Percentiles rank a stretch among this genome's conserved stretches.
Conservation (phyloP, 169 alveolate genomes). For the Plasmodium inui region DNA sequence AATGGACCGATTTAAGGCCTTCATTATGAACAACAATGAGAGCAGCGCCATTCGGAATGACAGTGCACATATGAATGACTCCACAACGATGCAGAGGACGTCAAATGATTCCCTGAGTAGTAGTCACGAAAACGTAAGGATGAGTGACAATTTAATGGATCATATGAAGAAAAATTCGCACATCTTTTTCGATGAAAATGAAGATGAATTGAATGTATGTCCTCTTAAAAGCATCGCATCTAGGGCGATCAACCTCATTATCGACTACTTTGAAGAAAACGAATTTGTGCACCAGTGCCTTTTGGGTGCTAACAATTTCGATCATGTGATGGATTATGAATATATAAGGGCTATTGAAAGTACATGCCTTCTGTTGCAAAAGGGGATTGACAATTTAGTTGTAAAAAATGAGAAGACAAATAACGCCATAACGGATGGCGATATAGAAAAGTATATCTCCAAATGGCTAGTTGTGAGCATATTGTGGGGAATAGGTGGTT, state of each 20-base stretch:
- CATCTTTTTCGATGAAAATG: slow-evolving; percentile 58
- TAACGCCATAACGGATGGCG: slow-evolving; percentile 39
- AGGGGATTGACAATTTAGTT: slow-evolving; percentile 73
- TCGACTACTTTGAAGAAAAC: slow-evolving; percentile 75
- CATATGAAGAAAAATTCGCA: slow-evolving; percentile 32
- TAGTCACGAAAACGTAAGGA: background rate
- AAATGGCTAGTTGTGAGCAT: slow-evolving; percentile 89
- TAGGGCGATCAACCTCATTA: slow-evolving; percentile 53
- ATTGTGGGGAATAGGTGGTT: slow-evolving; percentile 96
- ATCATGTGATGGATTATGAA: slow-evolving; percentile 77
- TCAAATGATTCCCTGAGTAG: background rate
- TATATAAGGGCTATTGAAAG: slow-evolving; percentile 73
- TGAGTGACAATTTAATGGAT: slow-evolving; percentile 33
- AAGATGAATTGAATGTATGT: slow-evolving; percentile 17
- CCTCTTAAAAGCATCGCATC: slow-evolving; percentile 25
- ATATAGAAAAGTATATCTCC: slow-evolving; percentile 84
- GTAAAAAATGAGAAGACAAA: slow-evolving; percentile 45
- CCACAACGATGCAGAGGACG: background rate
- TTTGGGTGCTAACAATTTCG: slow-evolving; percentile 31
- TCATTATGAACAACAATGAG: background rate
- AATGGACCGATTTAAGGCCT: slow-evolving; percentile 46
- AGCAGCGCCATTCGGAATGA: background rate
- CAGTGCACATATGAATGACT: background rate
- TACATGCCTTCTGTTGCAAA: slow-evolving; percentile 39
- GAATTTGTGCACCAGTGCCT: slow-evolving; percentile 71